A percentile compares a stretch with the other conserved stretches of the same genome.
Conservation (phyloP, 352 stramenopile genomes). For the Phytophthora colocasiae region DNA sequence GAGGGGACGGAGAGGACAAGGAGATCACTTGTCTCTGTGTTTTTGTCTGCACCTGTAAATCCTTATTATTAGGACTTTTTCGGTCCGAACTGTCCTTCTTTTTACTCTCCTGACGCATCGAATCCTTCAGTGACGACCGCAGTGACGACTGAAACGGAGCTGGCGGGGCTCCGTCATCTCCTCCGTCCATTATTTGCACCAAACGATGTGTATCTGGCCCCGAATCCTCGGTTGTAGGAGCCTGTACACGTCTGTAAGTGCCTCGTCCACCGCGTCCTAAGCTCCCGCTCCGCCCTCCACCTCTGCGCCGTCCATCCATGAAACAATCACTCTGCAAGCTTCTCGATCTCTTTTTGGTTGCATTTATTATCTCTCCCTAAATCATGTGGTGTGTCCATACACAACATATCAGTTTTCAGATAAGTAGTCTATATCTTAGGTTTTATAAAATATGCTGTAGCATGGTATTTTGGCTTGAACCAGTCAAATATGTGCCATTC, state of each 20-base stretch:
- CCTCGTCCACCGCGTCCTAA: conserved; percentile 34
- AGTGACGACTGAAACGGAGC: conserved; percentile 63
- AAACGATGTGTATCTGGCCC: conserved; percentile 15
- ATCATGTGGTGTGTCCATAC: conserved; percentile 21
- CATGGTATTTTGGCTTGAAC: conserved; percentile 8
- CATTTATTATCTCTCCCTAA: conserved; percentile 16
- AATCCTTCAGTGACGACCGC: conserved; percentile 58
- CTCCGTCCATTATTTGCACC: conserved; percentile 34
- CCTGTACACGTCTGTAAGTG: conserved; percentile 55
- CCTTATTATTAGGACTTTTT: conserved; percentile 13
- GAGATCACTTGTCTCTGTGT: conserved; percentile 40
- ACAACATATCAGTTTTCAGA: not conserved
- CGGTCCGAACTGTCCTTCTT: conserved; percentile 25
- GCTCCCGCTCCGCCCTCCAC: conserved; percentile 37
- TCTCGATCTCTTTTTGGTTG: conserved; percentile 10
- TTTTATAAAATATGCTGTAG: not conserved
- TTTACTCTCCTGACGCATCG: conserved; percentile 34
- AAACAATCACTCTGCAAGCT: conserved; percentile 22
- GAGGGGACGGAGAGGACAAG: conserved; percentile 42
- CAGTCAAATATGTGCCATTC: conserved; percentile 8
- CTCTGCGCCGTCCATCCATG: conserved; percentile 46
- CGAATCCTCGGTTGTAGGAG: conserved; percentile 16
- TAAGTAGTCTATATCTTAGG: not conserved
- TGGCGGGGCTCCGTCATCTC: conserved; percentile 1
- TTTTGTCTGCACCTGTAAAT: conserved; percentile 38